Evolutionary conservation across 371 early-diverging fungal species (phyloP).

Genomic region (Mortierella sp.): DNA sequence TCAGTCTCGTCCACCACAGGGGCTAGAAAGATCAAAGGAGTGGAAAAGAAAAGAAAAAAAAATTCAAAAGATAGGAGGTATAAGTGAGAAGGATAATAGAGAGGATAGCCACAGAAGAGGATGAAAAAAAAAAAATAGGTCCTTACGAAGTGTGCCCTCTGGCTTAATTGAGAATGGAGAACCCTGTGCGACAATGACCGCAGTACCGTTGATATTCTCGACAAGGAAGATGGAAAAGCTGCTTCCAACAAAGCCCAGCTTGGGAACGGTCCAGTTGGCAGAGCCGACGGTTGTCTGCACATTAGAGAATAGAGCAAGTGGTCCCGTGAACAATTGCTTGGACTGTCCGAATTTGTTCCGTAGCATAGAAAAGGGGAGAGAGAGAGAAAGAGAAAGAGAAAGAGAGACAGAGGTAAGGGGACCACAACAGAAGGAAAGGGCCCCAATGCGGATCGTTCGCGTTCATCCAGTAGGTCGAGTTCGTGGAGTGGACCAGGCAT

Average conservation of each 20-base stretch:
- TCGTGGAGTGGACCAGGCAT: no score
- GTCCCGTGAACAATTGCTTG: conserved; percentile 36
- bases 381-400: not conserved
- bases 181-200: conserved; percentile 21
- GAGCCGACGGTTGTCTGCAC: conserved; percentile 20
- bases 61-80: no score
- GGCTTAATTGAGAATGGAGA: conserved; percentile 25
- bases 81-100: no score
- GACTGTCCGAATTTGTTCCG: conserved; percentile 8
- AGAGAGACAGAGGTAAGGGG: no score
- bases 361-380: no score
- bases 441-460: no score
- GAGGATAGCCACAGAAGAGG: not conserved
- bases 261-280: conserved; percentile 31
- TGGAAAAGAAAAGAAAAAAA: no score
- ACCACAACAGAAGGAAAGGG: no score
- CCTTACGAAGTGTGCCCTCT: conserved; percentile 19
- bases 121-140: not conserved
- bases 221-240: conserved; percentile 32
- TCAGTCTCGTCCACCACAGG: no score
- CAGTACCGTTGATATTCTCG: conserved; percentile 24
- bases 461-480: no score
- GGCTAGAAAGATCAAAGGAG: no score
- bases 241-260: conserved; percentile 29
- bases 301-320: conserved; percentile 35